phyloP scores from a whole-genome alignment of 257 asterid species.

The Solanum okadae region DNA sequence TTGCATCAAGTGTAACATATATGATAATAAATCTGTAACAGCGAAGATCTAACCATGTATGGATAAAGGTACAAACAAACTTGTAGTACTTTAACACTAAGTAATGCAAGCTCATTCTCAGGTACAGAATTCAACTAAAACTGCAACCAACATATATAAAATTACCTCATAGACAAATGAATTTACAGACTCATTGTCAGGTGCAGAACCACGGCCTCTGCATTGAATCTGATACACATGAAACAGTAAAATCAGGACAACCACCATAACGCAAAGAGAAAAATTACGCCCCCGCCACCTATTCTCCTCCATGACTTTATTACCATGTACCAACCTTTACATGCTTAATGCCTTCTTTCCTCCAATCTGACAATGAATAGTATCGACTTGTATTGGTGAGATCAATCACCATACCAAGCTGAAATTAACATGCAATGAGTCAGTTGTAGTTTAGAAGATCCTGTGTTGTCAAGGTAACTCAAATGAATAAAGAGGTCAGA shows the following conservation, averaged over 20 bases:
- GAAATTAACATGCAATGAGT: slow-evolving; percentile 16
- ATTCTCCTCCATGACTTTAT: background rate
- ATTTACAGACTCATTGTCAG: slow-evolving; percentile 86
- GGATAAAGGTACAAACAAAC: slow-evolving; percentile 4
- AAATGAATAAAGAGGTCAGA: background rate
- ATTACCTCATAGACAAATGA: slow-evolving; percentile 79
- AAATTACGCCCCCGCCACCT: background rate
- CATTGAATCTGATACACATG: slow-evolving; percentile 63
- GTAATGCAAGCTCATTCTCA: background rate
- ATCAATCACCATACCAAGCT: slow-evolving; percentile 97
- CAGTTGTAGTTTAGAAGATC: background rate
- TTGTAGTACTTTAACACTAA: background rate
- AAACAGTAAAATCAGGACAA: background rate
- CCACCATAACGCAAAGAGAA: background rate
- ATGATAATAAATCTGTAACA: background rate
- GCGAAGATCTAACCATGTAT: background rate
- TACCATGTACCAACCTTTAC: slow-evolving; percentile 57
- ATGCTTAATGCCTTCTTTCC: slow-evolving; percentile 80
- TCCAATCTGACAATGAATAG: slow-evolving; percentile 59
- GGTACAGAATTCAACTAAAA: background rate
- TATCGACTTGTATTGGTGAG: slow-evolving; percentile 87
- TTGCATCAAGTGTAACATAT: background rate
- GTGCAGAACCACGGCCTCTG: slow-evolving; percentile 97
- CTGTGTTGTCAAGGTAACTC: background rate
- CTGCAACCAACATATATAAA: background rate